A percentile compares a stretch with the other conserved stretches of the same genome.
These are phyloP conservation scores for Curvularia hawaiiensis DNA, from an alignment of 2,329 filamentous ascomycete species.

Conservation along the genomic window DNA sequence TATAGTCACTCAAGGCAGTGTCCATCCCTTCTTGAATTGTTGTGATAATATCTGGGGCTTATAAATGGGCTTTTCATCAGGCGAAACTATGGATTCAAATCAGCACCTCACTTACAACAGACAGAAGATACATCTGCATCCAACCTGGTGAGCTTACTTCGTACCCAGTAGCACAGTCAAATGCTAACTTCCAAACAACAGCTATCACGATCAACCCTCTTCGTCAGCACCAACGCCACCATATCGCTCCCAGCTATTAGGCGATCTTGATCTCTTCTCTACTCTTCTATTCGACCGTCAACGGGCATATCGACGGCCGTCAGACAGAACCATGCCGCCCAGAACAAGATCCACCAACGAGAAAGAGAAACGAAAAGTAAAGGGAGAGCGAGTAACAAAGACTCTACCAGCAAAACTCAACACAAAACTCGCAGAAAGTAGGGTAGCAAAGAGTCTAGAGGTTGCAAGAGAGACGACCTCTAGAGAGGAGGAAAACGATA, in stretches of 20 bases:
- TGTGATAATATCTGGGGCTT: slow-evolving; percentile 5
- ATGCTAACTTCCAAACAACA: not conserved
- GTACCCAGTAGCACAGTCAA: not conserved
- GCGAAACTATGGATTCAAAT: slow-evolving; percentile 7
- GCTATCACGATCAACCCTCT: not conserved
- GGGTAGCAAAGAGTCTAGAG: not conserved
- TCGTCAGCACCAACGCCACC: not conserved
- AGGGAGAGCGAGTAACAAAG: not conserved
- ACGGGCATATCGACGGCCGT: slow-evolving; percentile 5
- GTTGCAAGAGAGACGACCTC: not conserved
- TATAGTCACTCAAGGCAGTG: not conserved
- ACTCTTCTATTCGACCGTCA: slow-evolving; percentile 16
- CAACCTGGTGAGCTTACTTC: not conserved
- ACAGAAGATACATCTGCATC: not conserved
- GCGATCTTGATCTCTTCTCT: slow-evolving; percentile 12
- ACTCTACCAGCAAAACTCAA: not conserved
- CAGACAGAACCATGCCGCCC: slow-evolving; percentile 1
- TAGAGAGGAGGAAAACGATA: not conserved
- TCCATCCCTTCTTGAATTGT: slow-evolving; percentile 3
- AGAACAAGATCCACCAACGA: not conserved
- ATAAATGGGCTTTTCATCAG: not conserved
- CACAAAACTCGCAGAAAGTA: not conserved
- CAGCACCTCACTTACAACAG: slow-evolving; percentile 1
- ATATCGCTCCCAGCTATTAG: not conserved
- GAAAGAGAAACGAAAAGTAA: not conserved